These are phyloP conservation scores for Botrytis cinerea DNA, from an alignment of 2,329 filamentous ascomycete genomes.

Conservation along the genomic window DNA sequence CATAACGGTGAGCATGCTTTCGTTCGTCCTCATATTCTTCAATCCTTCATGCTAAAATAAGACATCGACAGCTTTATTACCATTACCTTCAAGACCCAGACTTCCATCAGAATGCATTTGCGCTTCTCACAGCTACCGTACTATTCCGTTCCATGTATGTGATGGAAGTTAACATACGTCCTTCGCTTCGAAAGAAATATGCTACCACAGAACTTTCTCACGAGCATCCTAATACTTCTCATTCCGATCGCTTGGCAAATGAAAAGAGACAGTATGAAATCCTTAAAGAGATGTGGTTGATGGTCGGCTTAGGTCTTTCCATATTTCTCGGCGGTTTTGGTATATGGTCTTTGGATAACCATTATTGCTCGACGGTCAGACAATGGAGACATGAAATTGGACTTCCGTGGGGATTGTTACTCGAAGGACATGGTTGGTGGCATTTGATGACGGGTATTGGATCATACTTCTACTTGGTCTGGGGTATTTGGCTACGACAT, in stretches of 20 bases:
- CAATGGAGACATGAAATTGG: constrained; percentile 62
- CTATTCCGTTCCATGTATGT: constrained; percentile 61
- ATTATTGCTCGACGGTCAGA: constrained; percentile 51
- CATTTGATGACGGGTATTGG: constrained; percentile 72
- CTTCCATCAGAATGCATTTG: constrained; percentile 74
- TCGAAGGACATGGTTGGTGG: constrained; percentile 75
- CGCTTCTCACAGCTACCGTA: constrained; percentile 60
- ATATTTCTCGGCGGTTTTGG: constrained; percentile 67
- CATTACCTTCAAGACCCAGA: constrained; percentile 71
- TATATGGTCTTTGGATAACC: constrained; percentile 69
- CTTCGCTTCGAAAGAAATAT: constrained; percentile 48
- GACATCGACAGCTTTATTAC: constrained; percentile 55
- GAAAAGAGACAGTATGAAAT: constrained; percentile 59
- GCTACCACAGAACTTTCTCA: constrained; percentile 43
- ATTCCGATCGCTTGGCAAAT: constrained; percentile 53
- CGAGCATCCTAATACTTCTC: constrained; percentile 44
- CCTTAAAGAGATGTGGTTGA: constrained; percentile 66
- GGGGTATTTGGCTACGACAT: constrained; percentile 71
- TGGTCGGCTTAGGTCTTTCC: constrained; percentile 60
- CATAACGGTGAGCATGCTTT: constrained; percentile 51
- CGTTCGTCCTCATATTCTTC: not conserved
- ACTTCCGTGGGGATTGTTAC: constrained; percentile 70
- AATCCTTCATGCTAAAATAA: constrained; percentile 3
- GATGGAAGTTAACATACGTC: constrained; percentile 67
- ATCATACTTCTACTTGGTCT: constrained; percentile 70